Base-by-base conservation (phyloP, 2,329 filamentous ascomycete genomes). In the Cladosporium halotolerans region DNA sequence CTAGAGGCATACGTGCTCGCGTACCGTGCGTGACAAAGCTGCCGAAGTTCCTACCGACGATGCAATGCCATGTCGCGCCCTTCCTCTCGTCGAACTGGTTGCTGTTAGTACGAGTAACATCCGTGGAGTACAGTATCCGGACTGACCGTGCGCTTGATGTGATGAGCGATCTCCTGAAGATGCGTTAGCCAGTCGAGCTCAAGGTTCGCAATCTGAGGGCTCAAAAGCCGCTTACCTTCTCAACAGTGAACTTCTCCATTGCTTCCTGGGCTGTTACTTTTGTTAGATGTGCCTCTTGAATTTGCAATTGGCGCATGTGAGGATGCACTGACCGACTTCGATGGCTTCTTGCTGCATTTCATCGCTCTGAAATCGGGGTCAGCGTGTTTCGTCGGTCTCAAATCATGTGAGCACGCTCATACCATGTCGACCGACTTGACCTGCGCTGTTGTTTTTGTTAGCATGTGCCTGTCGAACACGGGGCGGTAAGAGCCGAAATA, bases 341-440 rank as follows among this genome's bases (percentile, higher is more conserved):
- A 99, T 88, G 44, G 86, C 89, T 74, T 97, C 92, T 66, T 88
- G 83, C 69, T 96, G 90, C 93, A 99, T 96, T 66, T 96, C 91
- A 55, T 97, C 92, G 66, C 86, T 92, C 93, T 97, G 69, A 14
- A 10, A n/a, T 9, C 9, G 13, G 11, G 2, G n/a, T 53, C 16
- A 53, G 51, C 16, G 38, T 16, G 8, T 41, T 14, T 8, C 23
- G 5, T 28, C 7, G 23, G 1, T 4, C 5, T 5, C 5, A 28
- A 28, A 28, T 7, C 2, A 7, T 28, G 4, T 28, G 23, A 28
- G 5, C 5, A 28, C 23, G 7, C 5, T 28, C 23, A 72, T 80
- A 97, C 93, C 93, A 99, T 99, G 70, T 99, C 93, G 55, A 89
- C 92, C 63, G 91, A 96, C 79, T 99, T 99, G 74, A 99, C 85